Evolutionary conservation across 2,329 filamentous ascomycete species (phyloP).

Genomic region (Aspergillus candidus): DNA sequence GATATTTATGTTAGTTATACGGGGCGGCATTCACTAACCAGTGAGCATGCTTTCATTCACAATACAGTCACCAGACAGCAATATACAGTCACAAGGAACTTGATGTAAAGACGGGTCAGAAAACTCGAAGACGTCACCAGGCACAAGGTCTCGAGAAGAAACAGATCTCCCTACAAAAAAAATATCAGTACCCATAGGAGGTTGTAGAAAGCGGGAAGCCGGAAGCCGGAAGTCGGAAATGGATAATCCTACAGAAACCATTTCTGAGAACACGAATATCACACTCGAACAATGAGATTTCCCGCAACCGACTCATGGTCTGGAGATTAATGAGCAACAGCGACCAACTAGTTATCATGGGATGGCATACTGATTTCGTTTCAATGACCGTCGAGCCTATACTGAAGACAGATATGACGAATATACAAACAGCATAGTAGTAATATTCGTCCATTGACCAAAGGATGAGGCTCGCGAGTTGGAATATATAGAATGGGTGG

Average conservation of each 20-base stretch:
- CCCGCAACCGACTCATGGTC: constrained; percentile 83
- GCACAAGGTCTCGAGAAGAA: constrained; percentile 79
- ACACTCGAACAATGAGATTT: constrained; percentile 92
- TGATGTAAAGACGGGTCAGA: constrained; percentile 85
- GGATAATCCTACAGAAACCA: constrained; percentile 67
- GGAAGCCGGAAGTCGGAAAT: constrained; percentile 6
- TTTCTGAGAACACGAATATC: constrained; percentile 89
- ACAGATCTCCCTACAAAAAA: constrained; percentile 67
- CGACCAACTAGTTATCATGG: not conserved
- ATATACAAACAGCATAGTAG: constrained; percentile 94
- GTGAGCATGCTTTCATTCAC: constrained; percentile 99
- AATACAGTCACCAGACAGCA: constrained; percentile 91
- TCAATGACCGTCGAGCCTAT: constrained; percentile 86
- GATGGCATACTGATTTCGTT: constrained; percentile 63
- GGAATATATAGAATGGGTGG: constrained; percentile 97
- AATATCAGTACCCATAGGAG: constrained; percentile 4
- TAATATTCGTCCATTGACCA: constrained; percentile 98
- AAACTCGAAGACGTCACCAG: constrained; percentile 93
- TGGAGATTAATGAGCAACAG: constrained; percentile 29
- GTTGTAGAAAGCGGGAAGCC: not conserved
- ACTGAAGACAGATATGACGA: constrained; percentile 87
- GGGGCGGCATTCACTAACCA: constrained; percentile 33
- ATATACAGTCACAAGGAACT: constrained; percentile 84
- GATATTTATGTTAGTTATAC: not conserved
- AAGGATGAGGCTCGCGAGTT: constrained; percentile 85